phyloP scores from a whole-genome alignment of 345 rosid species.

The Camelina neglecta region DNA sequence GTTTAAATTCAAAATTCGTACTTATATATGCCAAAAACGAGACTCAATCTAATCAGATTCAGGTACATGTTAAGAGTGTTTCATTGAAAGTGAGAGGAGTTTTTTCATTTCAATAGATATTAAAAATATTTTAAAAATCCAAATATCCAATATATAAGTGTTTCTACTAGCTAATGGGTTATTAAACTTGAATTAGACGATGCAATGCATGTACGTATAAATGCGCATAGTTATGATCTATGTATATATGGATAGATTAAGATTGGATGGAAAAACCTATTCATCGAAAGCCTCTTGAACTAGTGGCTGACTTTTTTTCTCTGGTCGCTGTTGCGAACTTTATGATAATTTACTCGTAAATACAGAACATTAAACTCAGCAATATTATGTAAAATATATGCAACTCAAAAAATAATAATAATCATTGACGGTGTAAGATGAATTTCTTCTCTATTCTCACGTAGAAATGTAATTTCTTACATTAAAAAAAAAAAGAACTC shows the following conservation, averaged over 20 bases:
- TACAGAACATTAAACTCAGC: not conserved
- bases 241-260: not conserved
- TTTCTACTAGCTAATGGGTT: not conserved
- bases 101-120: no score
- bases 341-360: not conserved
- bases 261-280: not conserved
- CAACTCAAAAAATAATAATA: not conserved
- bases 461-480: slow-evolving; percentile 6
- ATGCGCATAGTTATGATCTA: not conserved
- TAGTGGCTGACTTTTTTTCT: not conserved
- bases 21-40: not conserved
- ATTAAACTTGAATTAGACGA: not conserved
- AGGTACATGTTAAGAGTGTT: not conserved
- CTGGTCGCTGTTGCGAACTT: slow-evolving; percentile 31
- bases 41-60: not conserved
- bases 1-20: not conserved
- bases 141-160: no score
- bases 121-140: no score
- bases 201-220: not conserved
- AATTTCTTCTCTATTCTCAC: not conserved
- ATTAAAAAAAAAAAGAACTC: not conserved
- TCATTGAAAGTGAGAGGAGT: not conserved
- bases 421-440: not conserved
- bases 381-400: not conserved
- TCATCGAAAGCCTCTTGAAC: not conserved